Evolutionary conservation across 2,329 filamentous ascomycete genomes (phyloP), one percentile per base, ranked within the genome.

Genomic region (Laburnicola sp.): DNA sequence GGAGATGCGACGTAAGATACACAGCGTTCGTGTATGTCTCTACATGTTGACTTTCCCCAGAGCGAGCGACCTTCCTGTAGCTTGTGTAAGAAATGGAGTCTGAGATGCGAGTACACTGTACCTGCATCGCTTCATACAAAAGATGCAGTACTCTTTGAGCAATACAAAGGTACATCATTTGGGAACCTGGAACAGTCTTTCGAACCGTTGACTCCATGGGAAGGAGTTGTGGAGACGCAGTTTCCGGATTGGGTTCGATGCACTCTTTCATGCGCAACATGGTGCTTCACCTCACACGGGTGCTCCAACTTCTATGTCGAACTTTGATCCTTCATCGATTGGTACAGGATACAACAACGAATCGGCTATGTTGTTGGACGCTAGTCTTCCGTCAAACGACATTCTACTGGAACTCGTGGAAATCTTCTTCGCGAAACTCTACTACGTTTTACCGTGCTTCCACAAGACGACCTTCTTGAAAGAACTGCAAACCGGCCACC

Each of bases 1-100:
- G 63, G 43, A 56, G 63, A 50, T 70, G 68, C 51, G 63, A 68
- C 52, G 68, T 69, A 57, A 16, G 53, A 32, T 11, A 27, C 9
- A 25, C 32, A 16, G 8, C 41, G 27, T 49, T 21, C 36, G 11
- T 21, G 21, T 16, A 30, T 37, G 30, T n/a, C 8, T 11, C n/a
- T n/a, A n/a, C n/a, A n/a, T 36, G 8, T 27, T 54, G 42, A 46
- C 34, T 4, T 40, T 21, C 2, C 34, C 27, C 35, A 70, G 66
- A 63, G 60, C 27, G 60, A 56, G 23, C 56, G 53, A 21, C 65
- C 67, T 6, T 44, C 51, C 3, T 69, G 67, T 48, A 47, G 51
- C 1, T 48, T 64, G 10, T 68, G 67, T 41, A 51, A 31, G 4
- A 69, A 62, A 58, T 60, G 58, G 57, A 58, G 60, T 10, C 34